Conservation (phyloP, 805 yeast species). For the Martiniozyma abietophila region DNA sequence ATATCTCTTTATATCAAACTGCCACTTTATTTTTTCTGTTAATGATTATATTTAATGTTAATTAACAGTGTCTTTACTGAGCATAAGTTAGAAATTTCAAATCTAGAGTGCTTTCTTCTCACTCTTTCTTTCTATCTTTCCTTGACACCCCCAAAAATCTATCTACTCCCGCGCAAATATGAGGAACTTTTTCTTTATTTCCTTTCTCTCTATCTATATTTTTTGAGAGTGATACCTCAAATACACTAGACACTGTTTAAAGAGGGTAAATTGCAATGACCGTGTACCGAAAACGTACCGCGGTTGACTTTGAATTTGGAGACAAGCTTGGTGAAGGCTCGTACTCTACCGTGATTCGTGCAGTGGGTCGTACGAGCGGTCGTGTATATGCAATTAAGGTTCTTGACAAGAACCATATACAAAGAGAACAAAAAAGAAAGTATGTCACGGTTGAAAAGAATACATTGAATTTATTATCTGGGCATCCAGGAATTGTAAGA, state of each 20-base stretch:
- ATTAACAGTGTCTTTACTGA: too few relatives aligned
- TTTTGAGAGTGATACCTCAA: too few relatives aligned
- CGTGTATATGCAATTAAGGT: conserved; percentile 86
- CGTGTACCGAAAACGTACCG: conserved; percentile 37
- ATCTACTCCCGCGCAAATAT: neutral
- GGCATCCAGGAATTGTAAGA: conserved; percentile 91
- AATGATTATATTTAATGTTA: too few relatives aligned
- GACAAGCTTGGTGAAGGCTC: conserved; percentile 91
- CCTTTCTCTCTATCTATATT: neutral
- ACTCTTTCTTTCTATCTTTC: too few relatives aligned
- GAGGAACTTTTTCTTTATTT: neutral
- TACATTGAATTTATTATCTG: conserved; percentile 77
- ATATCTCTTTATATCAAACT: too few relatives aligned
- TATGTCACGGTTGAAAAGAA: conserved; percentile 94
- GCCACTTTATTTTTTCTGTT: too few relatives aligned
- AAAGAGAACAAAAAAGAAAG: conserved; percentile 87
- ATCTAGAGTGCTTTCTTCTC: too few relatives aligned
- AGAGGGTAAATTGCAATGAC: conserved; percentile 27
- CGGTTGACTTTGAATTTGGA: conserved; percentile 83
- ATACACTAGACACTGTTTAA: too few relatives aligned
- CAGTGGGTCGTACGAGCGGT: conserved; percentile 64
- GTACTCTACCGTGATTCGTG: conserved; percentile 87
- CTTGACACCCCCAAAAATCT: neutral
- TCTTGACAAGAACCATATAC: conserved; percentile 84
- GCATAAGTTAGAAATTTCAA: too few relatives aligned